Percentiles rank a stretch among this genome's conserved stretches.
These are phyloP conservation scores for Penicillium turbatum DNA, from an alignment of 495 filamentous ascomycete species.

Conservation along the genomic window DNA sequence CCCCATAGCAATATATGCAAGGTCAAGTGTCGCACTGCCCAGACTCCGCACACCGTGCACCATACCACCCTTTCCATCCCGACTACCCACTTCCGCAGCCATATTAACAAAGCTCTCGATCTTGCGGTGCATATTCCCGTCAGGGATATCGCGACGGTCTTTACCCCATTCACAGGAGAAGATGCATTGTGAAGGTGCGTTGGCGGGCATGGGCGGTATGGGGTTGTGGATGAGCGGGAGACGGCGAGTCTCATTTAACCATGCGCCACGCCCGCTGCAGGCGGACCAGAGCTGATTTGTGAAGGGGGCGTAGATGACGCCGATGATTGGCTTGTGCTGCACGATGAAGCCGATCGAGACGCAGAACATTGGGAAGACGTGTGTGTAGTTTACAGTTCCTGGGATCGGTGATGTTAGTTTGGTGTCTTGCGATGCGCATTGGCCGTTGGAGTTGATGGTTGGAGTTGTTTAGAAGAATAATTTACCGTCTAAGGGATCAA, in stretches of 20 bases:
- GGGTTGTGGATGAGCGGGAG: conserved; percentile 57
- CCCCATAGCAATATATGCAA: conserved; percentile 56
- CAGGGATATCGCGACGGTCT: conserved; percentile 56
- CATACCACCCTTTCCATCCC: conserved; percentile 61
- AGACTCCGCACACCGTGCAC: conserved; percentile 56
- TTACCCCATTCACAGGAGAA: conserved; percentile 73
- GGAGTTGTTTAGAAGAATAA: background rate
- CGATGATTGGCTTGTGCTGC: conserved; percentile 52
- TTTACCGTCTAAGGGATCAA: conserved; percentile 62
- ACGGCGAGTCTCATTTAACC: conserved; percentile 57
- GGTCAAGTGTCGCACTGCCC: conserved; percentile 55
- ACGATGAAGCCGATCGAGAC: conserved; percentile 62
- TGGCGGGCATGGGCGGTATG: conserved; percentile 55
- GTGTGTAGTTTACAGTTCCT: conserved; percentile 67
- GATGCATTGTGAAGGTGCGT: conserved; percentile 60
- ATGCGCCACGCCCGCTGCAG: conserved; percentile 56
- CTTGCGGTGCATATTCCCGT: conserved; percentile 62
- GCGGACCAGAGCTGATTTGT: conserved; percentile 61
- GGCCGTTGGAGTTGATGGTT: background rate
- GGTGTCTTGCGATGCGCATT: background rate
- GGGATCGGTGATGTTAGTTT: background rate
- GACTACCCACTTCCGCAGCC: conserved; percentile 56
- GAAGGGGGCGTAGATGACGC: conserved; percentile 63
- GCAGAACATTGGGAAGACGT: conserved; percentile 71
- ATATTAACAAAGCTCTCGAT: conserved; percentile 67